Base-by-base conservation (phyloP, 2,329 filamentous ascomycete genomes). In the Byssoonygena ceratinophila region DNA sequence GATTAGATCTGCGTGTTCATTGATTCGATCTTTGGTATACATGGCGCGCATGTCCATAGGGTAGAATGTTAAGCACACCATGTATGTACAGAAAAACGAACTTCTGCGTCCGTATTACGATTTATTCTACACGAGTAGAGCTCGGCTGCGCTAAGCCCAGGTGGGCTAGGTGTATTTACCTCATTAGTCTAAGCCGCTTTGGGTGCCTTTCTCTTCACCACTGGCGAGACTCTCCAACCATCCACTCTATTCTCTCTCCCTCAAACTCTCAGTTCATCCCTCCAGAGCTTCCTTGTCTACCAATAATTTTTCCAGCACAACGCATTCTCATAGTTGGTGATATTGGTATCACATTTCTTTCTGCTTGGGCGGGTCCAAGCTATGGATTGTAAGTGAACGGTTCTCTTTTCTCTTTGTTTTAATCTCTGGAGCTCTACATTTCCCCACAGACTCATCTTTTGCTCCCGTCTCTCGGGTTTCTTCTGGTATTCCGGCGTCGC, bases 371-470 rank as follows among this genome's bases (percentile, higher is more conserved):
- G 72, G 40, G 69, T 72, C 70, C 71, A 68, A 69, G 71, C 66
- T 70, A 80, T 81, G 77, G 76, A 78, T 71, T 76, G 78, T 80
- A 69, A 77, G 76, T 79, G 62, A 60, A 58, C 60, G 6, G 12
- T 63, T 68, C 12, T 31, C 14, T 36, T 60, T 63, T 59, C 6
- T 2, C 61, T 63, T 58, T 57, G 45, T 54, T 51, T 54, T 54
- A 58, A 41, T 44, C 51, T 23, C 49, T 31, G 39, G 37, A 36
- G 31, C 40, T 29, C 39, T 52, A 46, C 37, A 27, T 31, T 18
- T 48, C 40, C 47, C 20, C 46, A 39, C 18, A 23, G 27, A 18
- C 40, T 31, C 45, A 52, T 44, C 45, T 27, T 53, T 46, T 31
- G 22, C 52, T 46, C 20, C 32, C 20, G n/a, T 43, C 29, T 9